These are phyloP conservation scores for Nicotiana paniculata DNA, from an alignment of 257 asterid genomes.

Conservation along the genomic window DNA sequence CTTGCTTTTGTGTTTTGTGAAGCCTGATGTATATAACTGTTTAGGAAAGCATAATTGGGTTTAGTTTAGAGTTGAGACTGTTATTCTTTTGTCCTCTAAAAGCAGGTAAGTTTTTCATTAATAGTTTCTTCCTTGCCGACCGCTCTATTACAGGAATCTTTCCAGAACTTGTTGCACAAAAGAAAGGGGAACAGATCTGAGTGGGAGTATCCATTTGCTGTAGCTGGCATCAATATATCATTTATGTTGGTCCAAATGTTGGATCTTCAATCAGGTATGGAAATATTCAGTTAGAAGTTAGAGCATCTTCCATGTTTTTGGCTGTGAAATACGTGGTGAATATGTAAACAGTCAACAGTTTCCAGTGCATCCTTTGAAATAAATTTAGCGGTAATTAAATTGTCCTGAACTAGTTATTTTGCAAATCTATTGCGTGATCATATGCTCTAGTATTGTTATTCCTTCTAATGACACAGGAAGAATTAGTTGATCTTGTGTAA, in stretches of 20 bases:
- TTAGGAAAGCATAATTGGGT: not conserved
- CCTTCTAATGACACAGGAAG: not conserved
- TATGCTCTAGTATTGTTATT: not conserved
- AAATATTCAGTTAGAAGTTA: not conserved
- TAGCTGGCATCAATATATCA: conserved; percentile 92
- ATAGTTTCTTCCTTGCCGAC: not conserved
- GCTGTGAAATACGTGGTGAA: not conserved
- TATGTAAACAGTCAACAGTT: not conserved
- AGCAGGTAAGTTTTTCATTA: not conserved
- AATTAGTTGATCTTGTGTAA: not conserved
- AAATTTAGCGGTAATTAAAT: not conserved
- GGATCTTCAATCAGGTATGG: conserved; percentile 89
- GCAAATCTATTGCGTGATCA: not conserved
- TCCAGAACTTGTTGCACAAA: conserved; percentile 70
- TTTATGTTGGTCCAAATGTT: conserved; percentile 93
- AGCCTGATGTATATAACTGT: not conserved
- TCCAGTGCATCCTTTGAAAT: not conserved
- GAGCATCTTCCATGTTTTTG: not conserved
- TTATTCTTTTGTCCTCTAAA: not conserved
- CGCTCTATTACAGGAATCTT: conserved; percentile 49
- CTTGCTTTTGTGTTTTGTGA: not conserved
- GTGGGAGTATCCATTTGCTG: conserved; percentile 99
- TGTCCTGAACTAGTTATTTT: not conserved
- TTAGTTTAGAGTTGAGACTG: not conserved
- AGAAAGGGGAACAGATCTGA: conserved; percentile 82